These are phyloP conservation scores for Viridothelium virens DNA, from an alignment of 495 filamentous ascomycete genomes.

Conservation along the genomic window DNA sequence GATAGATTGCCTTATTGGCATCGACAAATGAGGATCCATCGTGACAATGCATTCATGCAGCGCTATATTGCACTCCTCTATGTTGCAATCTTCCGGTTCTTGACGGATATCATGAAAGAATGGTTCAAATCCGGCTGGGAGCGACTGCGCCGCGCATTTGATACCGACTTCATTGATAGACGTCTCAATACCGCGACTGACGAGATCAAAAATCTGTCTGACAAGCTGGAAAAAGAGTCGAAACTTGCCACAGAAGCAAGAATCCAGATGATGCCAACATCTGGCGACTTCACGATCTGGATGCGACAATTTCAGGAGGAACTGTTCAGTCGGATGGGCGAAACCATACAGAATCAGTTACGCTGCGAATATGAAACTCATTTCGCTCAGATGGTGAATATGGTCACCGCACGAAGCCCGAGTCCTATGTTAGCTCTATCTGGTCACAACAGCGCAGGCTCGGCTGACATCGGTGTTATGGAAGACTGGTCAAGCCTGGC, in stretches of 20 bases:
- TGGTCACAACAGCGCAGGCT: neutral
- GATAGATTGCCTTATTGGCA: slow-evolving; percentile 1
- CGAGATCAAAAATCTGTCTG: neutral
- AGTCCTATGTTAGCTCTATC: neutral
- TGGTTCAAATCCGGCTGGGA: neutral
- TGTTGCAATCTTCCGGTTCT: slow-evolving; percentile 1
- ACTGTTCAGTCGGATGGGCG: neutral
- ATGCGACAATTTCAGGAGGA: slow-evolving; percentile 1
- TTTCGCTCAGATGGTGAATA: neutral
- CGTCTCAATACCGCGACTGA: neutral
- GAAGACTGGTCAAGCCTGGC: neutral
- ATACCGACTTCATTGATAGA: neutral
- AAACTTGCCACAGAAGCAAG: slow-evolving; percentile 2
- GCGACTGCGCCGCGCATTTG: neutral
- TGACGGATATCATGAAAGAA: slow-evolving; percentile 8
- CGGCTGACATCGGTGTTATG: neutral
- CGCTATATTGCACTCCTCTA: neutral
- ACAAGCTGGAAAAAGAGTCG: neutral
- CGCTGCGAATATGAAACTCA: neutral
- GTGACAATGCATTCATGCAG: neutral
- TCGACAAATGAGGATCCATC: slow-evolving; percentile 1
- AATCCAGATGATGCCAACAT: slow-evolving; percentile 3
- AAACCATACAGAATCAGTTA: neutral
- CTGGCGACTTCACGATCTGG: neutral
- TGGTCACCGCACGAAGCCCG: neutral